These are phyloP conservation scores for Aspergillus cavernicola DNA, from an alignment of 495 filamentous ascomycete genomes.

Conservation along the genomic window DNA sequence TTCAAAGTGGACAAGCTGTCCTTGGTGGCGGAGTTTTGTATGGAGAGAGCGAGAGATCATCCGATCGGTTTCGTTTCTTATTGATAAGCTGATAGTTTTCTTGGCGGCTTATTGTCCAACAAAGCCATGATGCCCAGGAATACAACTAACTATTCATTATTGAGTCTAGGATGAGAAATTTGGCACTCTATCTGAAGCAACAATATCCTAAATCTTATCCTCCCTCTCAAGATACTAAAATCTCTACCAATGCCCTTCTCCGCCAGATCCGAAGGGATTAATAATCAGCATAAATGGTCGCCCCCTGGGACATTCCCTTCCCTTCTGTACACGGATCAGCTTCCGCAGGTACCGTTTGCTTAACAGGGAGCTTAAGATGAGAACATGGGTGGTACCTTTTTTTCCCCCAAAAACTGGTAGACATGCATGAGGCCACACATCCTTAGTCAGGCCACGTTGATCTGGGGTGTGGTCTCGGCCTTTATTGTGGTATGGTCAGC, in stretches of 20 bases:
- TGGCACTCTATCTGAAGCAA: not conserved
- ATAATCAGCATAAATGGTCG: not conserved
- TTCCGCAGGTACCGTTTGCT: no score
- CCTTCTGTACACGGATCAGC: not conserved
- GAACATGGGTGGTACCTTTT: no score
- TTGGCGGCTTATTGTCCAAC: conserved; percentile 9
- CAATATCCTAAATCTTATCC: no score
- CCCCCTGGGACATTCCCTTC: not conserved
- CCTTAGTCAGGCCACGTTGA: no score
- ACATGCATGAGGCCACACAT: no score
- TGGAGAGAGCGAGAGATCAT: conserved; percentile 8
- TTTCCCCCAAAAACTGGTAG: no score
- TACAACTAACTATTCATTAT: not conserved
- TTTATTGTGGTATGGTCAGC: no score
- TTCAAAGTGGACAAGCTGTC: conserved; percentile 34
- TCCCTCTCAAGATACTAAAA: no score
- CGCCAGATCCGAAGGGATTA: not conserved
- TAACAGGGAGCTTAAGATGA: no score
- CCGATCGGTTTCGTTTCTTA: conserved; percentile 11
- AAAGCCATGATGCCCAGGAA: not conserved
- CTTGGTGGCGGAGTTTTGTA: conserved; percentile 24
- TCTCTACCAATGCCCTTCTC: not conserved
- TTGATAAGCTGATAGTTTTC: conserved; percentile 13
- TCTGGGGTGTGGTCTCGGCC: no score
- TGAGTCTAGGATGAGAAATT: not conserved